Base-by-base conservation (phyloP, 106 monocot species). In the Dactylorhiza incarnata region DNA sequence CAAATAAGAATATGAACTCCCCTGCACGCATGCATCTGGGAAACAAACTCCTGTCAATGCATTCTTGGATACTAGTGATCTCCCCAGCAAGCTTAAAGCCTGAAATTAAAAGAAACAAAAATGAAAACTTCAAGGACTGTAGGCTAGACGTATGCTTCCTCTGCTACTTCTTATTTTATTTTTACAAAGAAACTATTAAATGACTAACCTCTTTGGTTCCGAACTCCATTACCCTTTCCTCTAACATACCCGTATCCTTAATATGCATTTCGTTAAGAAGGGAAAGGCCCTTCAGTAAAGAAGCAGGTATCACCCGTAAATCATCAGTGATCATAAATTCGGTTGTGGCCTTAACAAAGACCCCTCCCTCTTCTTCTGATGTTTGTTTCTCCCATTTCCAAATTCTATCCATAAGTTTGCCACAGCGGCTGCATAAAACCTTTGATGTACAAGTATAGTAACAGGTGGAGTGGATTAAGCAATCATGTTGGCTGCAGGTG, bases 271-370 rank as follows among this genome's bases (percentile, higher is more conserved):
- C 46, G 19, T 71, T 15, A 1, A 84, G 5, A 23, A 84, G 46
- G 11, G 43, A 7, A 9, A 74, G 51, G 20, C 26, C 5, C 16
- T 7, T 61, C 1, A 14, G 11, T 14, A 56, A 75, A 16, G 76
- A 75, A 45, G 54, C 77, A 6, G 77, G 73, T 49, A 1, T 49
- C 54, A 85, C 62, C 20, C 45, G 48, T n/a, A 85, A 44, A 85
- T 85, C 55, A 63, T 85, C 82, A 9, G 48, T 75, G 3, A 82
- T 69, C 16, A 82, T 51, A 45, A 53, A 78, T 6, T 51, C 50
- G 0, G 15, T 13, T 24, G 3, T 25, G 6, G 26, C 29, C 45
- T 75, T 76, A 5, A 79, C 78, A 48, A 85, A 85, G 26, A 82
- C 75, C 11, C 85, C 82, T 9, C 75, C 78, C 5, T 13, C 17